phyloP scores from a whole-genome alignment of 352 stramenopile species.

The Pythium utonaiense region DNA sequence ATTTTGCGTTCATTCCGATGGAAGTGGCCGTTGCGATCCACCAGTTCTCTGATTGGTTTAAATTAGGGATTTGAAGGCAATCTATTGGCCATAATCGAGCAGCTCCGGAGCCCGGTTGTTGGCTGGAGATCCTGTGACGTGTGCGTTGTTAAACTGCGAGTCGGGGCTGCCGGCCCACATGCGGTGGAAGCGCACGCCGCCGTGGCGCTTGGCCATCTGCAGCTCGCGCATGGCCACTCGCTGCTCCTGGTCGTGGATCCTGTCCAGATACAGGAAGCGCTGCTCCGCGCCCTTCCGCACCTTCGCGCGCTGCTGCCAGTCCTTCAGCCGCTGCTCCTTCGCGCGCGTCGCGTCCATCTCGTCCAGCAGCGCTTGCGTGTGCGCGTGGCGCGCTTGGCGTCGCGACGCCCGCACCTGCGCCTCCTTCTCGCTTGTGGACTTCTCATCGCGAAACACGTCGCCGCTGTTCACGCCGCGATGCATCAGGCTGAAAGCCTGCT shows the following conservation, averaged over 20 bases:
- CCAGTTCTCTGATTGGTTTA: constrained; percentile 12
- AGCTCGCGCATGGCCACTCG: constrained; percentile 42
- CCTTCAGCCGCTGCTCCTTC: constrained; percentile 37
- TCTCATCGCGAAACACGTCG: constrained; percentile 36
- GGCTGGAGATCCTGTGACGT: constrained; percentile 14
- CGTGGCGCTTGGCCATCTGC: constrained; percentile 65
- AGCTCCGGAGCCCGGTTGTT: background rate
- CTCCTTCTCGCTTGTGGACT: constrained; percentile 29
- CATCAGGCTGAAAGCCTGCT: constrained; percentile 51
- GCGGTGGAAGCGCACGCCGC: constrained; percentile 58
- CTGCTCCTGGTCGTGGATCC: constrained; percentile 58
- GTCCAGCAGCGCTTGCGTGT: constrained; percentile 38
- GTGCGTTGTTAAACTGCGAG: constrained; percentile 62
- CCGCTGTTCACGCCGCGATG: constrained; percentile 34
- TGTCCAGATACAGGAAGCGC: constrained; percentile 57
- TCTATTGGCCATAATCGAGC: constrained; percentile 19
- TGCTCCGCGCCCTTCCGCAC: constrained; percentile 44
- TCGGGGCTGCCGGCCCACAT: constrained; percentile 82
- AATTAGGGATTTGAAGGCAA: background rate
- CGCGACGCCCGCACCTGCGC: constrained; percentile 29
- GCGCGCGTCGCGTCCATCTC: constrained; percentile 27
- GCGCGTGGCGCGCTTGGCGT: constrained; percentile 38
- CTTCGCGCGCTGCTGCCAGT: constrained; percentile 54
- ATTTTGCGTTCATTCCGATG: constrained; percentile 2
- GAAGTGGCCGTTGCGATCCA: background rate